Evolutionary conservation across 768 basidiomycete species (phyloP).

Genomic region (Boletellus ananas): DNA sequence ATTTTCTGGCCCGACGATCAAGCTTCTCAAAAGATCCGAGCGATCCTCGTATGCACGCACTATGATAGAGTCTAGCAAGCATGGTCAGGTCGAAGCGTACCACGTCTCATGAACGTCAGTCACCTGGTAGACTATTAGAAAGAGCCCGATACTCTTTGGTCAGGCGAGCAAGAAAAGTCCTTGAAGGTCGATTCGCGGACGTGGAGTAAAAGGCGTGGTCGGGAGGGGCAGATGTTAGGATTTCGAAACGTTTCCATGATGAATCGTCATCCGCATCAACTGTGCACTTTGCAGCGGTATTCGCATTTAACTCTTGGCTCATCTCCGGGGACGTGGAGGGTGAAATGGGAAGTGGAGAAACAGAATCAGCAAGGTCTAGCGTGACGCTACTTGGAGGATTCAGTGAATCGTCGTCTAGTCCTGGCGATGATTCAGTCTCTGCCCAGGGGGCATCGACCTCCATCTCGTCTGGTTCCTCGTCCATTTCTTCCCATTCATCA

Average conservation of each 20-base stretch:
- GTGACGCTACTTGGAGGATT: slow-evolving; percentile 13
- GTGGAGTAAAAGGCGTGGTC: slow-evolving; percentile 81
- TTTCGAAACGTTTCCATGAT: slow-evolving; percentile 78
- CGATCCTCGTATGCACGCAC: slow-evolving; percentile 91
- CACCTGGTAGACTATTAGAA: slow-evolving; percentile 78
- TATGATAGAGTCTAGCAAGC: slow-evolving; percentile 67
- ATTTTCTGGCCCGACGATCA: slow-evolving; percentile 91
- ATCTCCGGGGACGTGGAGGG: slow-evolving; percentile 32
- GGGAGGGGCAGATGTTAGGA: slow-evolving; percentile 66
- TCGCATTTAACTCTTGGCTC: slow-evolving; percentile 29
- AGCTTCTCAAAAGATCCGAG: slow-evolving; percentile 76
- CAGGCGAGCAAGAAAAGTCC: slow-evolving; percentile 71
- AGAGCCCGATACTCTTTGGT: slow-evolving; percentile 81
- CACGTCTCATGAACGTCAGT: slow-evolving; percentile 14
- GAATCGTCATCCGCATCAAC: slow-evolving; percentile 35
- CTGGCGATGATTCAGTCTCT: slow-evolving; percentile 20
- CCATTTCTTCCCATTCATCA: slow-evolving; percentile 41
- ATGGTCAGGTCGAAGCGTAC: slow-evolving; percentile 6
- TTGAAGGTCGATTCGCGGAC: slow-evolving; percentile 59
- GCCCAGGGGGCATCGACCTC: slow-evolving; percentile 32
- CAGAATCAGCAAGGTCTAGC: slow-evolving; percentile 19
- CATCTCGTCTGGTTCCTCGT: slow-evolving; percentile 36
- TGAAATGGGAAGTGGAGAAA: slow-evolving; percentile 25
- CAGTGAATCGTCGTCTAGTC: slow-evolving; percentile 16
- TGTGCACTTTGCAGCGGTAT: slow-evolving; percentile 26